A percentile compares a stretch with the other conserved stretches of the same genome.
phyloP scores from a whole-genome alignment of 73 alveolate species.

The Tetrahymena malaccensis region DNA sequence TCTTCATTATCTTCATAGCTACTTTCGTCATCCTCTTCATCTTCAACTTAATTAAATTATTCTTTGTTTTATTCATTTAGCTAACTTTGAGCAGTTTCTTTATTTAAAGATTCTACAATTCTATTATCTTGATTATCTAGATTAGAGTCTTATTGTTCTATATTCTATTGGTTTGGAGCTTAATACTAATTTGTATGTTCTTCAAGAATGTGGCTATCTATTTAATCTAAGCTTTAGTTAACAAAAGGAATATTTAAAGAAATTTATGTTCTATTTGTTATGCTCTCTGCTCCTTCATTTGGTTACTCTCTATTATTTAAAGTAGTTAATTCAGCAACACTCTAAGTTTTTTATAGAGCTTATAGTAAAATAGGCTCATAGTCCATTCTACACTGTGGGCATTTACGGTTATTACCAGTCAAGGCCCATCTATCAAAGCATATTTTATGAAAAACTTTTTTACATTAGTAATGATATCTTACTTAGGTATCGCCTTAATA shows the following conservation, averaged over 20 bases:
- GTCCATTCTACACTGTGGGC: not conserved
- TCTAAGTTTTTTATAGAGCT: not conserved
- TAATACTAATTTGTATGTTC: not conserved
- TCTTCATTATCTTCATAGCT: not conserved
- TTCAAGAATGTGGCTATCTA: not conserved
- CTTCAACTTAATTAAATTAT: not conserved
- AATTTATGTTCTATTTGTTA: not conserved
- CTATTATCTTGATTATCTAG: not conserved
- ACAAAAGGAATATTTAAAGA: not conserved
- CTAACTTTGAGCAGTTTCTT: not conserved
- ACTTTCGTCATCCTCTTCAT: not conserved
- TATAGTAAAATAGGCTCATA: not conserved
- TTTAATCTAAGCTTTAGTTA: not conserved
- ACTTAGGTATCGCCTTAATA: not conserved
- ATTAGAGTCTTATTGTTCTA: not conserved
- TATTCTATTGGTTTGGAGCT: not conserved
- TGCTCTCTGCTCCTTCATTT: not conserved
- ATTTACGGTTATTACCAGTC: not conserved
- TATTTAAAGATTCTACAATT: not conserved
- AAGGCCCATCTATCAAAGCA: not conserved
- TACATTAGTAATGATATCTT: not conserved
- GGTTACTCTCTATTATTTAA: not conserved
- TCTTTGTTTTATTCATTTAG: not conserved
- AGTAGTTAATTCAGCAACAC: not conserved
- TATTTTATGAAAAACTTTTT: not conserved